Conservation (phyloP, 768 basidiomycete species). For the Lactarius akahatsu region DNA sequence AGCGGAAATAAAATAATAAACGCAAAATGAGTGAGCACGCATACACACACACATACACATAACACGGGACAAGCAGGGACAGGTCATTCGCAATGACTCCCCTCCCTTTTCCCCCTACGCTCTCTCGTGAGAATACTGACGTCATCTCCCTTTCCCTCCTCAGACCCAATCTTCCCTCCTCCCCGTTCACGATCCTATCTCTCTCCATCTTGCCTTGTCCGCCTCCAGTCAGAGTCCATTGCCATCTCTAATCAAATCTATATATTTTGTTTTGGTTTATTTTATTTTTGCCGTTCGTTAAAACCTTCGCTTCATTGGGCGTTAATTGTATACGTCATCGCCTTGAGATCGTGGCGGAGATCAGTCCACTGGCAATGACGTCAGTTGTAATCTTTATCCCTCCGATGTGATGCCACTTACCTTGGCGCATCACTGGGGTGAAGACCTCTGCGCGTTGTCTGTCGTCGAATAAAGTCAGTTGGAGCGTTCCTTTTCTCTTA, state of each 20-base stretch:
- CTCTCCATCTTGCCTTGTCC: background rate
- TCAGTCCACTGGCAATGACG: slow-evolving; percentile 30
- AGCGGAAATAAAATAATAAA: background rate
- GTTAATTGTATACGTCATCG: slow-evolving; percentile 21
- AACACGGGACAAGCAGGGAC: background rate
- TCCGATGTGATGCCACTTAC: slow-evolving; percentile 41
- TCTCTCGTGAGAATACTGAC: slow-evolving; percentile 25
- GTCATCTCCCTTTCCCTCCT: slow-evolving; percentile 7
- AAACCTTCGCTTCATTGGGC: background rate
- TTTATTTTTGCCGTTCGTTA: background rate
- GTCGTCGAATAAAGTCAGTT: background rate
- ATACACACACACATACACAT: slow-evolving; percentile 1
- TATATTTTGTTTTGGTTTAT: background rate
- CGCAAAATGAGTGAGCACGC: background rate
- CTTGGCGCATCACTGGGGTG: slow-evolving; percentile 84
- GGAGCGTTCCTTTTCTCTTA: background rate
- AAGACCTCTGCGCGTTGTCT: slow-evolving; percentile 64
- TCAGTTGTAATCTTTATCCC: slow-evolving; percentile 14
- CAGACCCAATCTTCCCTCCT: background rate
- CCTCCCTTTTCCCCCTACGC: background rate
- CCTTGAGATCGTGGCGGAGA: slow-evolving; percentile 30
- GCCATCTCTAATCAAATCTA: background rate
- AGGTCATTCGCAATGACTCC: slow-evolving; percentile 1
- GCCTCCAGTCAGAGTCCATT: background rate
- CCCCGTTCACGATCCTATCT: background rate